phyloP scores from a whole-genome alignment of 225 moss, liverwort and hornwort genomes.

The Climacium dendroides region DNA sequence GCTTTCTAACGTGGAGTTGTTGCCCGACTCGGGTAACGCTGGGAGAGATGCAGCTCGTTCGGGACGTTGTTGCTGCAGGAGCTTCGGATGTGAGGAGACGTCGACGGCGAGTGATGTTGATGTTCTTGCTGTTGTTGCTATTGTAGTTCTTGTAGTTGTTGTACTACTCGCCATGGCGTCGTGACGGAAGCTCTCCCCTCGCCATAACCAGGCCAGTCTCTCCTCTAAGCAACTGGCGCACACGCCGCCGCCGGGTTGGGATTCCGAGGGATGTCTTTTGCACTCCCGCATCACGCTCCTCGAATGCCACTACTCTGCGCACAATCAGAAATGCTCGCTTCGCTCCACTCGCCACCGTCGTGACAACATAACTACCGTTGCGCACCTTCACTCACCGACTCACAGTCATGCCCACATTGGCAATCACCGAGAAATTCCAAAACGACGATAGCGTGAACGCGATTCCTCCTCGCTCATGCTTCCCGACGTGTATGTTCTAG shows the following conservation, averaged over 20 bases:
- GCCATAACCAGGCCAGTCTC: constrained; percentile 31
- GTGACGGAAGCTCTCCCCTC: constrained; percentile 14
- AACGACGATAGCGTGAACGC: neutral
- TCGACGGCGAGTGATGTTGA: neutral
- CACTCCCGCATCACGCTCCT: constrained; percentile 35
- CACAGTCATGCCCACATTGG: neutral
- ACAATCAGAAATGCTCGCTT: neutral
- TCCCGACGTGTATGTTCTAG: neutral
- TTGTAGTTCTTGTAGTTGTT: neutral
- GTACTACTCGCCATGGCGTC: neutral
- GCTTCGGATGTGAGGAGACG: neutral
- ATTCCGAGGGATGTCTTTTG: constrained; percentile 27
- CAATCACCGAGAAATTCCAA: neutral
- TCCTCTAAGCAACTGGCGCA: constrained; percentile 38
- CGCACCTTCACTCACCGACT: neutral
- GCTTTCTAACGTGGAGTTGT: neutral
- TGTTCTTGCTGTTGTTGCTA: neutral
- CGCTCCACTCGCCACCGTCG: neutral
- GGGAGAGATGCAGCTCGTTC: neutral
- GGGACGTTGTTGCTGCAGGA: neutral
- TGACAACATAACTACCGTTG: neutral
- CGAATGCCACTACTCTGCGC: neutral
- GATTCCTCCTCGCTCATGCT: neutral
- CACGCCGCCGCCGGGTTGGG: constrained; percentile 30
- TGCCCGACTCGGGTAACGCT: neutral